Conservation (phyloP, 2,329 filamentous ascomycete species). For the Ceratocystis variospora region DNA sequence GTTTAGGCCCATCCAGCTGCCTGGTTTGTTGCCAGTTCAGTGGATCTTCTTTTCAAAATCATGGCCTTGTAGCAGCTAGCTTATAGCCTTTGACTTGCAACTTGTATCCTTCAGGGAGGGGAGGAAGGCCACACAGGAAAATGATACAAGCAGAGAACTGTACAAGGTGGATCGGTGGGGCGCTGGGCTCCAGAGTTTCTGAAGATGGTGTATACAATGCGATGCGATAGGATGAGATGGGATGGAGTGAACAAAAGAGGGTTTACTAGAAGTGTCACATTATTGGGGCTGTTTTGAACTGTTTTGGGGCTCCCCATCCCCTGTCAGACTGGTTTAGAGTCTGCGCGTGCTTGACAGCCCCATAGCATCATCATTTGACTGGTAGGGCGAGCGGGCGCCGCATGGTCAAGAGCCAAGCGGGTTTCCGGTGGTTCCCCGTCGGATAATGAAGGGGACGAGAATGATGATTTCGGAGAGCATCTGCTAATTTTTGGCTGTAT, state of each 20-base stretch:
- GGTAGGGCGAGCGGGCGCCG: neutral
- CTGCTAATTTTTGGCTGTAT: too few species aligned
- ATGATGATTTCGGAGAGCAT: too few species aligned
- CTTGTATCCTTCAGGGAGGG: neutral
- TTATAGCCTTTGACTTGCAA: too few species aligned
- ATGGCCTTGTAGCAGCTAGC: neutral
- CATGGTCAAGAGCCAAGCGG: neutral
- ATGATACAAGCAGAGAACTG: neutral
- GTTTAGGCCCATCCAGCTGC: neutral
- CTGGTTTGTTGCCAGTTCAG: neutral
- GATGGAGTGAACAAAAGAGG: neutral
- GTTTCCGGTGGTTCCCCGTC: neutral
- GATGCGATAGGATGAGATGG: neutral
- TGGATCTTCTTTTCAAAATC: neutral
- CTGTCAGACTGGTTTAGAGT: neutral
- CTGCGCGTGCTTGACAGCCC: constrained; percentile 2
- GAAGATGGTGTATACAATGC: neutral
- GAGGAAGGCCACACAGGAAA: neutral
- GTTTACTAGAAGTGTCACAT: neutral
- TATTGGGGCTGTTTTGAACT: too few species aligned
- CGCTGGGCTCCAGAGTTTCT: neutral
- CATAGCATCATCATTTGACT: neutral
- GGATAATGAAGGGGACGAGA: neutral
- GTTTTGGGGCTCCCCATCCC: neutral
- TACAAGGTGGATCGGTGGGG: neutral